A percentile compares a stretch with the other conserved stretches of the same genome.
phyloP scores from a whole-genome alignment of 176 grass and related monocot species.

The Oryza meyeriana region DNA sequence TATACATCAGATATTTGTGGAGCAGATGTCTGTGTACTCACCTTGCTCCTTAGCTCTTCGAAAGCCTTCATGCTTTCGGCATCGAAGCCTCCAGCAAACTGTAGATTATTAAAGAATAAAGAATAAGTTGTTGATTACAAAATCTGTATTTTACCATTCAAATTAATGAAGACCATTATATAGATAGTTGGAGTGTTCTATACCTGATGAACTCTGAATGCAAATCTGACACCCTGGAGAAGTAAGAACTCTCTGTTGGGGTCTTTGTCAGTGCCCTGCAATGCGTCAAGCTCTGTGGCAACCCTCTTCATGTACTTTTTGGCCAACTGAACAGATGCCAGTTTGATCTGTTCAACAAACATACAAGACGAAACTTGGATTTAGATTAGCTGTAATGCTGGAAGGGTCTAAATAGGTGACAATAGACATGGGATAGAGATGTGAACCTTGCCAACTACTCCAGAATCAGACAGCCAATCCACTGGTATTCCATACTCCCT shows the following conservation, averaged over 20 bases:
- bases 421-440: background rate
- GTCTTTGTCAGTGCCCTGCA: slow-evolving; percentile 74
- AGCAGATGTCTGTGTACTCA: slow-evolving; percentile 36
- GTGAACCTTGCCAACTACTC: slow-evolving; percentile 88
- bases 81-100: slow-evolving; percentile 96
- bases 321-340: slow-evolving; percentile 87
- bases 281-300: slow-evolving; percentile 73
- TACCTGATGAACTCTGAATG: slow-evolving; percentile 94
- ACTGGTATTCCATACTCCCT: slow-evolving; percentile 88
- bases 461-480: slow-evolving; percentile 79
- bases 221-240: slow-evolving; percentile 91
- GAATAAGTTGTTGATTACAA: background rate
- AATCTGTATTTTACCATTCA: background rate
- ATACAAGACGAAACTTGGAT: slow-evolving; percentile 4
- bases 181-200: background rate
- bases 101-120: background rate
- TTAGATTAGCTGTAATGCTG: slow-evolving; percentile 7
- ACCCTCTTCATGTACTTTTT: slow-evolving; percentile 97
- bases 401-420: background rate
- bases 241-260: slow-evolving; percentile 90
- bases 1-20: slow-evolving; percentile 16
- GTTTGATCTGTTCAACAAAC: slow-evolving; percentile 76
- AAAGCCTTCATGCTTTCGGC: slow-evolving; percentile 85
- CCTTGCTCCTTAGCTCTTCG: slow-evolving; percentile 81
- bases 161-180: background rate